Evolutionary conservation across 1,284 basidiomycete species (phyloP).

Genomic region (Ustilago vetiveriae): DNA sequence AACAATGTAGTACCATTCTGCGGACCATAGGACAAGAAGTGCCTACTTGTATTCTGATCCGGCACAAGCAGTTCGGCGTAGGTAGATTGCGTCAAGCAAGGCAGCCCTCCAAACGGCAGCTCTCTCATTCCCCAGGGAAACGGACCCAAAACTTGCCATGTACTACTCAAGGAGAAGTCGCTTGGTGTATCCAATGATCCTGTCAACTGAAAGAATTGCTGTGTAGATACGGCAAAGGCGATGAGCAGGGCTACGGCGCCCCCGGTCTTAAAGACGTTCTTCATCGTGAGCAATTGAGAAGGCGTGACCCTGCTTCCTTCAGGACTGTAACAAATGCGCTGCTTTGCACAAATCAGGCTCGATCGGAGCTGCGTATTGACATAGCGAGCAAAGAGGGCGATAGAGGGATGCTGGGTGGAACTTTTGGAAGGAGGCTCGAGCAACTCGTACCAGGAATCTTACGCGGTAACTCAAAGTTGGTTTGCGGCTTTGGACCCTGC

Average conservation of each 20-base stretch:
- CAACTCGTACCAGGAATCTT: not conserved
- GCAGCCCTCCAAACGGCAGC: conserved; percentile 35
- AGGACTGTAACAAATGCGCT: too few relatives aligned
- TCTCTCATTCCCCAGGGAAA: conserved; percentile 39
- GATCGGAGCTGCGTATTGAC: too few relatives aligned
- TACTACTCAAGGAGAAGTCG: not conserved
- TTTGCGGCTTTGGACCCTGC: conserved; percentile 19
- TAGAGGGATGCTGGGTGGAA: too few relatives aligned
- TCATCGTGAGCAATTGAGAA: not conserved
- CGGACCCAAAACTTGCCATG: conserved; percentile 34
- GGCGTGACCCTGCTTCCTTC: not conserved
- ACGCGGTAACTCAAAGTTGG: not conserved
- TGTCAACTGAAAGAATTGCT: conserved; percentile 14
- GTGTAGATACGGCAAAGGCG: conserved; percentile 14
- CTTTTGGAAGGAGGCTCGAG: too few relatives aligned
- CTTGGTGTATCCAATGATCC: not conserved
- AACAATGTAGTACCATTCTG: conserved; percentile 10
- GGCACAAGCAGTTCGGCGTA: conserved; percentile 13
- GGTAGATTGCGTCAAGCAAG: conserved; percentile 5
- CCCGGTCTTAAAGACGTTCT: conserved; percentile 43
- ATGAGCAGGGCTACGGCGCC: conserved; percentile 11
- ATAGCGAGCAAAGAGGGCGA: too few relatives aligned
- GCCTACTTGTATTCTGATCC: not conserved
- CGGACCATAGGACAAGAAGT: conserved; percentile 24
- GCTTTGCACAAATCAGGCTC: too few relatives aligned